Evolutionary conservation across 2,329 filamentous ascomycete species (phyloP).

Genomic region (Clonostachys byssicola): DNA sequence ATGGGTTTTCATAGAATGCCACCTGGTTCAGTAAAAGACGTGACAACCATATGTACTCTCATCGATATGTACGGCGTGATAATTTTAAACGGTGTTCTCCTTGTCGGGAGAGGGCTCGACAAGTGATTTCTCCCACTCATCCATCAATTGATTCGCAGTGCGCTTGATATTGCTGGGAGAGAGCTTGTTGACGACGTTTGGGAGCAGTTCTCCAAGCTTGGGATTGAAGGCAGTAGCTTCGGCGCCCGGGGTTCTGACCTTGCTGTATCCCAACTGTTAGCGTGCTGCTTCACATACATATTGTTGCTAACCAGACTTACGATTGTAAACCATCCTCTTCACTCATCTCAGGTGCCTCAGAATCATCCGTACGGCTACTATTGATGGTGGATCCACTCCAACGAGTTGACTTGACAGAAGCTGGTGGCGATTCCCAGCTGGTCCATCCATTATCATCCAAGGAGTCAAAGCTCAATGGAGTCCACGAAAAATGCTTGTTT

Average conservation of each 20-base stretch:
- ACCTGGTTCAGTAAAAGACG: too few species aligned
- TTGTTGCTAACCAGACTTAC: conserved; percentile 31
- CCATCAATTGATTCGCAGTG: conserved; percentile 82
- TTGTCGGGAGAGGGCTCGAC: conserved; percentile 15
- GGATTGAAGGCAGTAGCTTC: conserved; percentile 9
- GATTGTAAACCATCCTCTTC: conserved; percentile 40
- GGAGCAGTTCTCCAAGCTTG: conserved; percentile 54
- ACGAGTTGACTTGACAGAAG: conserved; percentile 50
- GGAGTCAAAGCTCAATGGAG: conserved; percentile 50
- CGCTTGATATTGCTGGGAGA: conserved; percentile 74
- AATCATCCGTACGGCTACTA: conserved; percentile 32
- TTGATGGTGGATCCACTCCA: conserved; percentile 61
- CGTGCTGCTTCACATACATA: conserved; percentile 17
- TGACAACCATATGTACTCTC: too few species aligned
- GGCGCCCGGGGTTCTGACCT: background rate
- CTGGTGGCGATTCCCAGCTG: conserved; percentile 56
- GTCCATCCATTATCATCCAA: conserved; percentile 61
- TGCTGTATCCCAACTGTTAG: background rate
- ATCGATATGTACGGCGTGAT: too few species aligned
- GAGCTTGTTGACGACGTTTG: conserved; percentile 68
- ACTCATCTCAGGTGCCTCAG: conserved; percentile 40
- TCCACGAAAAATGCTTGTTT: conserved; percentile 56
- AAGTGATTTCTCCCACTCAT: conserved; percentile 75
- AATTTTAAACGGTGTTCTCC: conserved; percentile 16
- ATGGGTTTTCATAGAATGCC: too few species aligned